Base-by-base conservation (phyloP, 805 yeast species). In the Ogataea parapolymorpha region DNA sequence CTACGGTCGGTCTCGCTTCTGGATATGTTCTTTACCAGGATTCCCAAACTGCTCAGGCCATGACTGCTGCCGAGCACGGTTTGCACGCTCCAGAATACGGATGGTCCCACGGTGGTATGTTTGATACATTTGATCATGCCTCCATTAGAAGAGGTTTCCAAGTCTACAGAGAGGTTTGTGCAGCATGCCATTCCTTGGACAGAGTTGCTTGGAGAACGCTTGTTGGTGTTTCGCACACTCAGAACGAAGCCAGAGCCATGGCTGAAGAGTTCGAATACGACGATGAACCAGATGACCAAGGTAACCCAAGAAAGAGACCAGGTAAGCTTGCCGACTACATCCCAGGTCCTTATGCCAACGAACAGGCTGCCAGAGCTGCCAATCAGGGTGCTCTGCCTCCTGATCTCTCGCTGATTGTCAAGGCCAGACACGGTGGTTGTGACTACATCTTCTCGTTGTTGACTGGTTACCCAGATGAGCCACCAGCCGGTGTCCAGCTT, bases 351-450 rank as follows among this genome's bases (percentile, higher is more conserved):
- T 93, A 93, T 68, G 87, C 88, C 53, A 93, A 93, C 67, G 99
- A 93, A 71, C 95, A 93, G 75, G 98, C 98, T 51, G 99, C 99
- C 36, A 87, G 99, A 76, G 96, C 98, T 54, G 97, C 96, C 50
- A 93, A 93, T 79, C 96, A 88, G 75, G 99, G 99, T 71, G 97
- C 99, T 50, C 77, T 85, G 54, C 99, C 99, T 51, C 99, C 99
- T 46, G 99, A 93, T 74, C 80, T 93, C 64, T 89, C 97, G 28
- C 77, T 93, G 68, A 88, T 93, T 62, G 95, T 91, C 68, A 91
- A 91, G 80, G 98, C 99, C 55, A 86, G 99, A 79, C 98, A 93
- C 73, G 97, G 98, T 66, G 97, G 88, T 55, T 77, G 85, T 65
- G 98, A 93, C 68, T 93, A 93, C 72, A 85, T 93, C 66, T 93